Evolutionary conservation across 208 protist genomes (phyloP), one percentile per base, ranked within the genome.

Genomic region (Acanthamoeba castellanii): DNA sequence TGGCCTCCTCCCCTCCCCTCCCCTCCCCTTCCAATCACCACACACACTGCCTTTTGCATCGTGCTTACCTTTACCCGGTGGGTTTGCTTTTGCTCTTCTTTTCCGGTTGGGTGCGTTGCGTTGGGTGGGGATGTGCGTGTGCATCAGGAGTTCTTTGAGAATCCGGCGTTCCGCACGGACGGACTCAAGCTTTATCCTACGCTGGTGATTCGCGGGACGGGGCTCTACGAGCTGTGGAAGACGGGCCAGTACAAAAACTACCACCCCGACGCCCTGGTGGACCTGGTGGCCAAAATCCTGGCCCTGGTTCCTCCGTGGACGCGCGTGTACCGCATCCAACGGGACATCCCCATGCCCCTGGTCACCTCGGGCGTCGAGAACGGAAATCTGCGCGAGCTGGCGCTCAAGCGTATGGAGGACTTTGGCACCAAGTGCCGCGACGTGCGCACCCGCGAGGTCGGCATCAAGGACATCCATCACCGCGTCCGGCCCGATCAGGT

Each of bases 101-200:
- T n/a, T n/a, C n/a, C n/a, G n/a, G n/a, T n/a, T n/a, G n/a, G n/a
- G n/a, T n/a, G n/a, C n/a, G n/a, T n/a, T n/a, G n/a, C n/a, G n/a
- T n/a, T n/a, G n/a, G n/a, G n/a, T n/a, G n/a, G n/a, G n/a, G 64
- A 22, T 7, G 16, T n/a, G 64, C 14, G 16, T 7, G 6, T 32
- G 13, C 34, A 22, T 11, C 92, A 98, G 81, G 98, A 99, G 92
- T 98, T 99, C 30, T 98, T 99, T 82, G 96, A 98, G 91, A 99
- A 99, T 57, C 98, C 99, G 3, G 97, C 98, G 32, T 99, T 99
- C 94, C 98, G 99, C 82, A 97, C 98, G 8, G 99, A 99, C 90
- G 99, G 99, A 91, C 98, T 99, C 94, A 99, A 99, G 95, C 97
- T 99, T 11, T 99, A 99, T 97, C 99, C 99, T 18, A 99, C 99